Percentiles rank a stretch among this genome's conserved stretches.
Evolutionary conservation across 2,329 filamentous ascomycete species (phyloP).

Genomic region (Tolypocladium guangdongense): DNA sequence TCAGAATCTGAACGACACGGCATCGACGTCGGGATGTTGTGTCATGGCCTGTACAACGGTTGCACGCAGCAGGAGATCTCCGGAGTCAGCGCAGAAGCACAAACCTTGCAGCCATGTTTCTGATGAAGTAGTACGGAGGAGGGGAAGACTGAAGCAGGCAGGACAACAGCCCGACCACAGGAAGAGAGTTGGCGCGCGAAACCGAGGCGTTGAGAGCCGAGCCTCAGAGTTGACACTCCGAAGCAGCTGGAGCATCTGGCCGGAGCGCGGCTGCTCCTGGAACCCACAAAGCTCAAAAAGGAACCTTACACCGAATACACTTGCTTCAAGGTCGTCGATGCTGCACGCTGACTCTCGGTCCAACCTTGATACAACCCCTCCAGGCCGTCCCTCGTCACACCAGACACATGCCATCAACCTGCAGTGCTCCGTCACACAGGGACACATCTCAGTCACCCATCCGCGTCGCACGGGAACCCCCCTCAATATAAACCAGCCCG

Average conservation of each 20-base stretch:
- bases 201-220: not conserved
- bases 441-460: not conserved
- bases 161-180: not conserved
- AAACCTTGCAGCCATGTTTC: constrained; percentile 18
- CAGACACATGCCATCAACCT: constrained; percentile 2
- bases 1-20: not conserved
- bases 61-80: constrained; percentile 13
- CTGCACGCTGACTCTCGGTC: not conserved
- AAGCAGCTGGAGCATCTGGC: not conserved
- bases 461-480: not conserved
- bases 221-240: not conserved
- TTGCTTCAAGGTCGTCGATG: not conserved
- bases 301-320: no score
- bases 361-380: not conserved
- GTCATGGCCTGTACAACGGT: constrained; percentile 5
- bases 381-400: not conserved
- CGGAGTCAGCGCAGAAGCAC: constrained; percentile 7
- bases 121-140: constrained; percentile 15
- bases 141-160: not conserved
- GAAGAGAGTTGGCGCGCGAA: not conserved
- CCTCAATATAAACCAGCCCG: constrained; percentile 1
- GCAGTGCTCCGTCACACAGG: not conserved
- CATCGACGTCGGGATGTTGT: not conserved
- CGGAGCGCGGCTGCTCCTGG: not conserved
- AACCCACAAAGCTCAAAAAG: not conserved